A percentile compares a stretch with the other conserved stretches of the same genome.
These are phyloP conservation scores for Penicillium roqueforti DNA, from an alignment of 495 filamentous ascomycete genomes.

Conservation along the genomic window DNA sequence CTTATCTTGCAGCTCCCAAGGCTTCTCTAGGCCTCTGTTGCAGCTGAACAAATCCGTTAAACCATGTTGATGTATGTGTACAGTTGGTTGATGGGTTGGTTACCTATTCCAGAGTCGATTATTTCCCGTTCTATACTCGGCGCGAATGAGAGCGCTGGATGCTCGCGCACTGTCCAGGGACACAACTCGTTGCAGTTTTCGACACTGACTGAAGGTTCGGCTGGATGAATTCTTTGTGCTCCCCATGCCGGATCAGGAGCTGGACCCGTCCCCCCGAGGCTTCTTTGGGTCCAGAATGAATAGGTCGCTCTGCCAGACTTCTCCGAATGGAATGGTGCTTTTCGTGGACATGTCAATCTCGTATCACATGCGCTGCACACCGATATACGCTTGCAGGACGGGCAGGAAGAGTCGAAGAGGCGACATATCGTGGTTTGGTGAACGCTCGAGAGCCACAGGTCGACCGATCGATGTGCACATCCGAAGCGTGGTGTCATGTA, in stretches of 20 bases:
- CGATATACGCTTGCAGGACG: conserved; percentile 39
- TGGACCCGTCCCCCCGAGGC: conserved; percentile 30
- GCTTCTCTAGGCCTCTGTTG: background rate
- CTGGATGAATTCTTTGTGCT: conserved; percentile 41
- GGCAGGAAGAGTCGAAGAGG: conserved; percentile 35
- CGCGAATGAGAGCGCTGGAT: conserved; percentile 34
- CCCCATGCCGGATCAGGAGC: conserved; percentile 35
- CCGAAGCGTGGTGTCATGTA: conserved; percentile 45
- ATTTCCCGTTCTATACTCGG: conserved; percentile 38
- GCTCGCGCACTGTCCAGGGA: conserved; percentile 43
- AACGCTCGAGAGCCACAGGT: conserved; percentile 44
- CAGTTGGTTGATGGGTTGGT: conserved; percentile 35
- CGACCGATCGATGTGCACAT: conserved; percentile 45
- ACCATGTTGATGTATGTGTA: conserved; percentile 40
- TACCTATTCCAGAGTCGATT: conserved; percentile 34
- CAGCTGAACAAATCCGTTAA: conserved; percentile 14
- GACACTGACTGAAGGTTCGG: conserved; percentile 32
- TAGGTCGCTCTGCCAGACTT: conserved; percentile 30
- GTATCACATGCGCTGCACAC: conserved; percentile 41
- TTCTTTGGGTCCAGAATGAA: conserved; percentile 40
- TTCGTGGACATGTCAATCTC: conserved; percentile 36
- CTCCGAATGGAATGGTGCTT: conserved; percentile 29
- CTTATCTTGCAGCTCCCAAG: conserved; percentile 3
- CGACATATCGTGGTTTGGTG: conserved; percentile 43
- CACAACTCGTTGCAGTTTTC: conserved; percentile 45